Percentiles rank a stretch among this genome's conserved stretches.
Evolutionary conservation across 768 basidiomycete species (phyloP).

Genomic region (Ramaria rubella): DNA sequence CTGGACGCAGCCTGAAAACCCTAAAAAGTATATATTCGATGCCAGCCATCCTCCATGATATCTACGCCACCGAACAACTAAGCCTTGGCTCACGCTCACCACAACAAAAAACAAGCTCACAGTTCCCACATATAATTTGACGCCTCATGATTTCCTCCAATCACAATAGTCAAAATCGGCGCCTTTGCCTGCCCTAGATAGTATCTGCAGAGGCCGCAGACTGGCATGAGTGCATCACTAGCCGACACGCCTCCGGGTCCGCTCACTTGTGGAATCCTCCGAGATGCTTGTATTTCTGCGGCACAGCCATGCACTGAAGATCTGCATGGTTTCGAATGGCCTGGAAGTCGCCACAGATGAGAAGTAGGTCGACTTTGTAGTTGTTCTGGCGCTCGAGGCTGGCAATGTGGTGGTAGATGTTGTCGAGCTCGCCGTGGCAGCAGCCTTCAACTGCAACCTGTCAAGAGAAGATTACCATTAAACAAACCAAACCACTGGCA

Average conservation of each 20-base stretch:
- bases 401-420: slow-evolving; percentile 69
- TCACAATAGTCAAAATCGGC: slow-evolving; percentile 84
- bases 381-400: slow-evolving; percentile 53
- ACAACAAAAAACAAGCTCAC: slow-evolving; percentile 39
- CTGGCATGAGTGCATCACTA: neutral
- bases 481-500: neutral
- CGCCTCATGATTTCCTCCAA: slow-evolving; percentile 97
- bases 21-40: slow-evolving; percentile 93
- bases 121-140: slow-evolving; percentile 96
- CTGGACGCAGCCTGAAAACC: slow-evolving; percentile 81
- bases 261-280: slow-evolving; percentile 60
- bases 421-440: slow-evolving; percentile 89
- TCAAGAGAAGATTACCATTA: neutral
- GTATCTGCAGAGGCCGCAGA: slow-evolving; percentile 46
- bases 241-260: slow-evolving; percentile 15
- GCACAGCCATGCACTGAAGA: slow-evolving; percentile 86
- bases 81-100: neutral
- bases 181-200: slow-evolving; percentile 80
- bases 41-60: slow-evolving; percentile 98
- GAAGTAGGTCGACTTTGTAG: slow-evolving; percentile 73
- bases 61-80: slow-evolving; percentile 32
- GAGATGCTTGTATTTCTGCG: slow-evolving; percentile 77
- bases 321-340: slow-evolving; percentile 83
- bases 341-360: slow-evolving; percentile 96
- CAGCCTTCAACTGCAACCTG: slow-evolving; percentile 91